Conservation (phyloP, 176 grass and related monocot species). For the Aegilops sharonensis region DNA sequence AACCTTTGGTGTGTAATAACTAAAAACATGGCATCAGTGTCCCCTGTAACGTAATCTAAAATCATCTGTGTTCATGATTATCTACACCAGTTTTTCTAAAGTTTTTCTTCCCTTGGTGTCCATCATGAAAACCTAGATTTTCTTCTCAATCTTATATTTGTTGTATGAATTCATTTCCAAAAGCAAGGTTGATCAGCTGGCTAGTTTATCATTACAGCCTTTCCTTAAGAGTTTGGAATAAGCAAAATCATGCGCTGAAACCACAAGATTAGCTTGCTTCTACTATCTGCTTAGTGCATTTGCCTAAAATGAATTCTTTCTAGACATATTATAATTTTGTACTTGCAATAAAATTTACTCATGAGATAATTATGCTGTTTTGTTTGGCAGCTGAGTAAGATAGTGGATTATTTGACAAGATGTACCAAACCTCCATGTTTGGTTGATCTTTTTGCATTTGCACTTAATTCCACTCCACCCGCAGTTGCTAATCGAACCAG, state of each 20-base stretch:
- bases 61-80: not conserved
- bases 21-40: too few species aligned
- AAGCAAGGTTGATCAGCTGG: not conserved
- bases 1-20: too few species aligned
- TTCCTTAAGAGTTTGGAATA: too few species aligned
- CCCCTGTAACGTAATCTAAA: too few species aligned
- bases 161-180: not conserved
- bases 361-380: constrained; percentile 11
- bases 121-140: not conserved
- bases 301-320: not conserved
- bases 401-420: constrained; percentile 64
- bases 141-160: not conserved
- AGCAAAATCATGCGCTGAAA: not conserved
- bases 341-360: not conserved
- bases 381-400: constrained; percentile 56
- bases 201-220: not conserved
- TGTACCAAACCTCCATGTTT: constrained; percentile 59
- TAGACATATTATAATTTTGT: not conserved
- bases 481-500: constrained; percentile 53
- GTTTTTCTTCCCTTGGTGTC: not conserved
- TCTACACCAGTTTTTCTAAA: not conserved
- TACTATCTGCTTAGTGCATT: not conserved
- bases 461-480: constrained; percentile 45
- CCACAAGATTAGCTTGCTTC: not conserved
- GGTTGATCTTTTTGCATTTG: constrained; percentile 75